Base-by-base conservation (phyloP, 345 rosid genomes). In the Populus alba region DNA sequence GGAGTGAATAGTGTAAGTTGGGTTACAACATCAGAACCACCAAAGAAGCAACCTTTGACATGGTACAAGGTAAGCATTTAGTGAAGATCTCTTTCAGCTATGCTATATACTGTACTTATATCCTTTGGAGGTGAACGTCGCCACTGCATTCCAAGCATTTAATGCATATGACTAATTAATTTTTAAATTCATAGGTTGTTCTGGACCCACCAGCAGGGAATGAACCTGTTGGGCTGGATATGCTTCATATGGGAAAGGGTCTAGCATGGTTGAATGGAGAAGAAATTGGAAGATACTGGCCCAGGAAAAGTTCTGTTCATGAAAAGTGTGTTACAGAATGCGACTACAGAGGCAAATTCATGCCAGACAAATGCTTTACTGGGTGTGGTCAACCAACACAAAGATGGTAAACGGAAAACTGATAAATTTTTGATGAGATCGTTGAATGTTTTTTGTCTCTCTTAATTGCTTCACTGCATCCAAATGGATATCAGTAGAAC, bases 191-290 rank as follows among this genome's bases (percentile, higher is more conserved):
- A 75, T 85, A 96, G 99, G 92, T 82, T 81, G 80, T 86, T 63
- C 89, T 96, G 76, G 92, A 92, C 74, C 73, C 88, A 81, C 99
- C 99, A 70, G 72, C 88, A 1, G 97, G 98, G 27, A 81, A 87
- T 89, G 99, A 94, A 80, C 99, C 97, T 3, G 80, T 91, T 20
- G 99, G 97, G 77, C 81, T 94, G 59, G 98, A 94, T 79, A 94
- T 96, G 99, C 67, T 92, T 70, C 82, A 87, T 71, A 91, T 94
- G 98, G 99, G 97, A 66, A 96, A 96, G 88, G 98, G 98, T 37
- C 90, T 89, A 81, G 99, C 97, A 61, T 94, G 99, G 99, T 83
- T 96, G 86, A 92, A 94, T 35, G 99, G 99, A n/a, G 93, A 96
- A 88, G 94, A 90, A 80, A 91, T 96, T 66, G 99, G 99, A 77